Base-by-base conservation (phyloP, 768 basidiomycete species). In the Kwoniella heveanensis region DNA sequence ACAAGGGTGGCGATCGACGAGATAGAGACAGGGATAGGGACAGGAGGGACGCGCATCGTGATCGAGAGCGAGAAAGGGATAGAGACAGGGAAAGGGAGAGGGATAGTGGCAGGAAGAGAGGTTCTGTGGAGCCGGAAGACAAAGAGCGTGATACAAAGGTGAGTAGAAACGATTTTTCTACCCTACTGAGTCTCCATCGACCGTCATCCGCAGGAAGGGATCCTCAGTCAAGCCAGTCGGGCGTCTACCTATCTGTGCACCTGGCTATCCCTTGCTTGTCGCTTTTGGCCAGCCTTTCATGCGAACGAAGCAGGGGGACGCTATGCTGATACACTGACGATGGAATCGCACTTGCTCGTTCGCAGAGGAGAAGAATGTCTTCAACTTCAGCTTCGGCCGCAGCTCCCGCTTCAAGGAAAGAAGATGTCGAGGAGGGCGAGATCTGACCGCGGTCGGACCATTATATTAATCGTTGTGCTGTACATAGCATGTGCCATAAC, bases 21-120 rank as follows among this genome's bases (percentile, higher is more conserved):
- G 26, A 64, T 19, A 56, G 61, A 15, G 66, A 69, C 49, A 59
- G 80, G 64, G 82, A 83, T 57, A 78, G 78, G 22, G 84, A 83
- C 22, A 66, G 61, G 60, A 70, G 56, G 30, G 53, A 62, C 25
- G 39, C 26, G 17, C 32, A 55, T 30, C 30, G 46, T 24, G 44
- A 60, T 32, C 66, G 51, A 55, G 27, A 64, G 27, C 77, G 78
- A 15, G 54, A 54, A 12, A 57, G 36, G 36, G 46, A 63, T 24
- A 78, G 78, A n/a, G 54, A 54, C n/a, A 57, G 36, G 36, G 46
- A 63, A 15, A 56, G 61, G 29, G 60, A 61, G 2, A 54, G 44
- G 13, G 60, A 54, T 12, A 63, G 59, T 19, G 58, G 47, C 17
- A 55, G 59, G 26, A 65, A 32, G 67, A 51, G 54, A 57, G 59